These are phyloP conservation scores for Fragaria ananassa DNA, from an alignment of 306 rosid genomes.

Conservation along the genomic window DNA sequence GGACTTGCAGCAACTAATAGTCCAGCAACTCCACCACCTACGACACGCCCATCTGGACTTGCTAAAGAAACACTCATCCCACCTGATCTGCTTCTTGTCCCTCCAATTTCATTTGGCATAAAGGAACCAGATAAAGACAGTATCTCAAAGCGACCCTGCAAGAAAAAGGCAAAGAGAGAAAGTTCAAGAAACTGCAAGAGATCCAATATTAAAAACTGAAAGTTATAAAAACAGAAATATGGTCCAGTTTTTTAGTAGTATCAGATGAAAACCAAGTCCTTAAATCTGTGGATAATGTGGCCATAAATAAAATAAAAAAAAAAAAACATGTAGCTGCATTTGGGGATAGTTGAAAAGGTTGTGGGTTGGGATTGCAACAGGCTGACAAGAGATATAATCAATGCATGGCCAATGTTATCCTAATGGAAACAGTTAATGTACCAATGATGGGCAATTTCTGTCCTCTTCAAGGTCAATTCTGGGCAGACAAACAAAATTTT, in stretches of 20 bases:
- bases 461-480: neutral
- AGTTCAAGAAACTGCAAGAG: neutral
- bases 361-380: neutral
- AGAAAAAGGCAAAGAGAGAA: slow-evolving; percentile 20
- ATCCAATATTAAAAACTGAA: neutral
- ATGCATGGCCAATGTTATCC: neutral
- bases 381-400: slow-evolving; percentile 1
- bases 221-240: neutral
- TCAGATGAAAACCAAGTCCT: neutral
- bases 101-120: slow-evolving; percentile 82
- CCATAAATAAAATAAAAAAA: neutral
- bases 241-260: neutral
- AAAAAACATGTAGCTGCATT: neutral
- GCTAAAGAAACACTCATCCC: slow-evolving; percentile 95
- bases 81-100: slow-evolving; percentile 89
- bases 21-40: slow-evolving; percentile 97
- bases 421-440: neutral
- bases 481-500: neutral
- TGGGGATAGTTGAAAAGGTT: neutral
- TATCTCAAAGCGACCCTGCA: slow-evolving; percentile 91
- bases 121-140: slow-evolving; percentile 87
- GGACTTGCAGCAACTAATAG: slow-evolving; percentile 91
- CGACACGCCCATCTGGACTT: slow-evolving; percentile 93
- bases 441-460: neutral
- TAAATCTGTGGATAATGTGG: neutral